Percentiles rank a stretch among this genome's conserved stretches.
phyloP scores from a whole-genome alignment of 2,329 filamentous ascomycete genomes.

The Metarhizium humberi region DNA sequence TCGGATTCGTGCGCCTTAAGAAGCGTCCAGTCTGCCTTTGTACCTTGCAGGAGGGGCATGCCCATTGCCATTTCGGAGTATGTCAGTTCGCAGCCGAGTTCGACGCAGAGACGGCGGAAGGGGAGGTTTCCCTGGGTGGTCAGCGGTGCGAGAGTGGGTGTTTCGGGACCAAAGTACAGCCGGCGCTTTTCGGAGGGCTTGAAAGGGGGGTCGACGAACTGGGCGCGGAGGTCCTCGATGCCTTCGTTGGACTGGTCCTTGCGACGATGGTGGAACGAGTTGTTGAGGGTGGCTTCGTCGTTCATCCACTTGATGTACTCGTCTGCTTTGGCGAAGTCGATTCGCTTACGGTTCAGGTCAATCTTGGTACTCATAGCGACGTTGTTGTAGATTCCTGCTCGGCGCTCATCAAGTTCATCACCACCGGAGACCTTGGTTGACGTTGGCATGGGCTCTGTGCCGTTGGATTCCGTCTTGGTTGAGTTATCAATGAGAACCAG shows the following conservation, averaged over 20 bases:
- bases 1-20: conserved; percentile 89
- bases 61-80: conserved; percentile 99
- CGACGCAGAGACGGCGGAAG: conserved; percentile 81
- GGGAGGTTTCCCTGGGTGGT: conserved; percentile 96
- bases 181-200: conserved; percentile 87
- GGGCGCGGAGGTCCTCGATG: conserved; percentile 65
- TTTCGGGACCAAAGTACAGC: conserved; percentile 90
- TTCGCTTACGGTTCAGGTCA: conserved; percentile 62
- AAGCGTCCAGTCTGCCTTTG: conserved; percentile 88
- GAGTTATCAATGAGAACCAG: conserved; percentile 54
- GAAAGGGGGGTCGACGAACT: conserved; percentile 78
- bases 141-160: conserved; percentile 83
- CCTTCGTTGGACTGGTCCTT: conserved; percentile 32
- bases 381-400: conserved; percentile 64
- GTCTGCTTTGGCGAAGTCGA: conserved; percentile 64
- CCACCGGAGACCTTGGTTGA: conserved; percentile 14
- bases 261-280: conserved; percentile 30
- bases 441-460: neutral
- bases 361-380: conserved; percentile 63
- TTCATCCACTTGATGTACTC: conserved; percentile 71
- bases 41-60: conserved; percentile 78
- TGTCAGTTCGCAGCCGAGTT: conserved; percentile 83
- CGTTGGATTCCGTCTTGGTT: conserved; percentile 5
- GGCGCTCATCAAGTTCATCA: conserved; percentile 33
- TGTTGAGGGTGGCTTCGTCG: conserved; percentile 38